phyloP scores from a whole-genome alignment of 2,329 filamentous ascomycete genomes.

The Gremmenia infestans region DNA sequence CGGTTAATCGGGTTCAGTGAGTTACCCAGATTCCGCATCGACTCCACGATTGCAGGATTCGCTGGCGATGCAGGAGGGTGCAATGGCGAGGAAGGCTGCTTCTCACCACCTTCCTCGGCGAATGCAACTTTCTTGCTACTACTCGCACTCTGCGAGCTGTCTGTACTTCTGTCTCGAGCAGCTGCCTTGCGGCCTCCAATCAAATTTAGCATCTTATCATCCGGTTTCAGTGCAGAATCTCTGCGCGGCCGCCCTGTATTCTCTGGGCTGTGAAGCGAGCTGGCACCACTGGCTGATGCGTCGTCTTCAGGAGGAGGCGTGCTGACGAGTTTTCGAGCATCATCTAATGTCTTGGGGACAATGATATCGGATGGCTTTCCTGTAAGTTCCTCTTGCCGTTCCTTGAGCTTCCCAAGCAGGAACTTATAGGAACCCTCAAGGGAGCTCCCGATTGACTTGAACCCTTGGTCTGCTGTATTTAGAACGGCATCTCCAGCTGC shows the following conservation, averaged over 20 bases:
- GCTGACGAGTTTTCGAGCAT: conserved; percentile 83
- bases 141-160: conserved; percentile 62
- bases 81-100: conserved; percentile 27
- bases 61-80: conserved; percentile 28
- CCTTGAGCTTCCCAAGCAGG: conserved; percentile 80
- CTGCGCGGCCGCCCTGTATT: conserved; percentile 27
- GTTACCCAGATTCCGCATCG: conserved; percentile 74
- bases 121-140: conserved; percentile 55
- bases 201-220: conserved; percentile 65
- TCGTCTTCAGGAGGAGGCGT: conserved; percentile 51
- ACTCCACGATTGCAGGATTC: conserved; percentile 67
- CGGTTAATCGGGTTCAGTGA: conserved; percentile 79
- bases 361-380: conserved; percentile 46
- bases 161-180: conserved; percentile 66
- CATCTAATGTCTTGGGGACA: conserved; percentile 85
- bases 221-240: conserved; percentile 37
- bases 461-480: conserved; percentile 81
- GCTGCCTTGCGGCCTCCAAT: conserved; percentile 58
- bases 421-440: conserved; percentile 93
- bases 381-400: conserved; percentile 50
- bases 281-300: conserved; percentile 42
- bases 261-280: conserved; percentile 42
- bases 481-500: conserved; percentile 81
- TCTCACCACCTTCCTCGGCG: conserved; percentile 36
- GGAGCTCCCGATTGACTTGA: conserved; percentile 88